These are phyloP conservation scores for Teunomyces atbi DNA, from an alignment of 805 yeast species.

Conservation along the genomic window DNA sequence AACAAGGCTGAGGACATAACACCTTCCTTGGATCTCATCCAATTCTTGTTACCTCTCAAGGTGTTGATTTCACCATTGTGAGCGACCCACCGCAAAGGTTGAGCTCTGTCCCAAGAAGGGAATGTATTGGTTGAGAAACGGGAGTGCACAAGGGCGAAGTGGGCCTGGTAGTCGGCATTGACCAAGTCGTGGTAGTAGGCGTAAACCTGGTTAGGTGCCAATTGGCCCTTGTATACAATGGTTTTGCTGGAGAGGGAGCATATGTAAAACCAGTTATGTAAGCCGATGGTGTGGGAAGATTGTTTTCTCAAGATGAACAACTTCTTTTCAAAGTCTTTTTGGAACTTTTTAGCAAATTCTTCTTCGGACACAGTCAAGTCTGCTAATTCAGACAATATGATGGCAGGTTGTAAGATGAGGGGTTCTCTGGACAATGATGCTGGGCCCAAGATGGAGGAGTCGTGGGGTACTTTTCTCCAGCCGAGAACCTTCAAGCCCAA, in stretches of 20 bases:
- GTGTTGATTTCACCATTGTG: conserved; percentile 99
- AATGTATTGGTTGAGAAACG: conserved; percentile 97
- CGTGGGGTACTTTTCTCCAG: conserved; percentile 95
- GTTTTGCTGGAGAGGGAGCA: conserved; percentile 86
- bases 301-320: conserved; percentile 85
- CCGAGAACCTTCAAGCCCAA: conserved; percentile 83
- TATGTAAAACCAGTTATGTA: conserved; percentile 96
- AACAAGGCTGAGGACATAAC: conserved; percentile 84
- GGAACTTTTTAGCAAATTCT: conserved; percentile 56
- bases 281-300: conserved; percentile 85
- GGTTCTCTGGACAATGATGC: conserved; percentile 95
- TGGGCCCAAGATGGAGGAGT: conserved; percentile 91
- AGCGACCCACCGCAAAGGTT: conserved; percentile 95
- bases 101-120: conserved; percentile 99
- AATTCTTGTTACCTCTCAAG: conserved; percentile 94
- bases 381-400: conserved; percentile 52
- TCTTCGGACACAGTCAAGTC: conserved; percentile 31
- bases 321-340: conserved; percentile 73
- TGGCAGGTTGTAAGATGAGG: conserved; percentile 85
- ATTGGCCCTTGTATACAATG: conserved; percentile 96
- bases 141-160: conserved; percentile 94
- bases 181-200: conserved; percentile 90
- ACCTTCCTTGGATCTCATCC: conserved; percentile 99
- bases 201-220: conserved; percentile 95
- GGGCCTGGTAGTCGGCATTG: conserved; percentile 90